Evolutionary conservation across 2,329 filamentous ascomycete species (phyloP).

Genomic region (Penicillium decumbens): DNA sequence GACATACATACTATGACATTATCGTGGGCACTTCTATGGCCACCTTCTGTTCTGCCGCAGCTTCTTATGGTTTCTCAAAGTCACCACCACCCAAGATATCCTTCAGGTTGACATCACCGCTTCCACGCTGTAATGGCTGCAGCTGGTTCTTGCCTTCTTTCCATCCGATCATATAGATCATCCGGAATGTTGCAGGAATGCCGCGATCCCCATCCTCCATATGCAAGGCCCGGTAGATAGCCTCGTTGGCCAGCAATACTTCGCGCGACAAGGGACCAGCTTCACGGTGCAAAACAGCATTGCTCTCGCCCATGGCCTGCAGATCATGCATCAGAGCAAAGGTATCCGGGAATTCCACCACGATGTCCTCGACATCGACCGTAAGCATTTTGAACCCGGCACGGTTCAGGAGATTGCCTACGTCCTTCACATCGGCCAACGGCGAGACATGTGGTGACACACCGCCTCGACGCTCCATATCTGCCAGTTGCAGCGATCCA

Average conservation of each 20-base stretch:
- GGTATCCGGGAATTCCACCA: conserved; percentile 86
- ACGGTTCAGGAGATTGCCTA: conserved; percentile 78
- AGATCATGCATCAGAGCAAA: conserved; percentile 91
- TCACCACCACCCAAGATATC: conserved; percentile 61
- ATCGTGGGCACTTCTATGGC: conserved; percentile 9
- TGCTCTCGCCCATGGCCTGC: conserved; percentile 93
- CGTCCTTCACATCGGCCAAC: conserved; percentile 83
- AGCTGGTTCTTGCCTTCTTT: conserved; percentile 75
- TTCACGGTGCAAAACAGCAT: conserved; percentile 80
- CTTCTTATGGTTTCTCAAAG: conserved; percentile 26
- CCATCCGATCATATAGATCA: conserved; percentile 99
- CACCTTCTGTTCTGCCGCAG: conserved; percentile 1
- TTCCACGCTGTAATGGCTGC: conserved; percentile 75
- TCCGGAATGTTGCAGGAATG: conserved; percentile 84
- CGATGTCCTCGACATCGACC: conserved; percentile 93
- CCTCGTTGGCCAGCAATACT: conserved; percentile 79
- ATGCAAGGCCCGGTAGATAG: conserved; percentile 82
- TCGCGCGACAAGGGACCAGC: conserved; percentile 73
- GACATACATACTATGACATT: conserved; percentile 25
- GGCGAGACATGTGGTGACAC: conserved; percentile 88
- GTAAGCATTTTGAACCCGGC: conserved; percentile 95
- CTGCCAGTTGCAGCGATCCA: conserved; percentile 86
- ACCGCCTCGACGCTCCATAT: conserved; percentile 84
- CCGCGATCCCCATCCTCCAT: conserved; percentile 64
- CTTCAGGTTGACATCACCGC: conserved; percentile 80